Conservation (phyloP, 768 basidiomycete genomes). For the Rhizopogon vesiculosus region DNA sequence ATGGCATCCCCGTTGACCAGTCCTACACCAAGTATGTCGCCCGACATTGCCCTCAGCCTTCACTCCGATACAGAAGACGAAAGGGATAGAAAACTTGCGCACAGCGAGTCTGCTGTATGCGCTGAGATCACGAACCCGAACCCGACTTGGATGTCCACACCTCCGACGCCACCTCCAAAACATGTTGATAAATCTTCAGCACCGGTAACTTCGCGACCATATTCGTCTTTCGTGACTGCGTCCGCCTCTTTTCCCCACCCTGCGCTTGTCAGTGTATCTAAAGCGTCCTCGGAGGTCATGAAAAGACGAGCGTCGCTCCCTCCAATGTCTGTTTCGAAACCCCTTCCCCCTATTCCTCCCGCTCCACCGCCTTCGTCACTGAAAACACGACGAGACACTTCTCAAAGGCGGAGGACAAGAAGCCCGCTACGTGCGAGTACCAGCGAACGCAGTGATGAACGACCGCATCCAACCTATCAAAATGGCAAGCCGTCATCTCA, state of each 20-base stretch:
- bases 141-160: constrained; percentile 56
- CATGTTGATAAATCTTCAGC: constrained; percentile 26
- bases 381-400: neutral
- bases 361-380: neutral
- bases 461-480: neutral
- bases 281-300: constrained; percentile 6
- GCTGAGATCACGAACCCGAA: constrained; percentile 22
- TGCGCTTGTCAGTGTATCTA: constrained; percentile 19
- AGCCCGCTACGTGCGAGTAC: neutral
- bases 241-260: constrained; percentile 20
- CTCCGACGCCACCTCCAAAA: constrained; percentile 51
- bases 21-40: constrained; percentile 35
- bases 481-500: neutral
- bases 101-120: neutral
- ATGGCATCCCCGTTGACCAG: constrained; percentile 56
- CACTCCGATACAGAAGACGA: constrained; percentile 5
- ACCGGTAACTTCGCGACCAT: constrained; percentile 30
- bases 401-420: neutral
- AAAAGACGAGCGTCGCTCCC: constrained; percentile 43
- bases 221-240: constrained; percentile 45
- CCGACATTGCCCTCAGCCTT: constrained; percentile 11
- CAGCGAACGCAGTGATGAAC: neutral
- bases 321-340: constrained; percentile 18
- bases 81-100: constrained; percentile 1
- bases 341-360: constrained; percentile 7